These are phyloP conservation scores for Grosmannia huntii DNA, from an alignment of 2,329 filamentous ascomycete species.

Conservation along the genomic window DNA sequence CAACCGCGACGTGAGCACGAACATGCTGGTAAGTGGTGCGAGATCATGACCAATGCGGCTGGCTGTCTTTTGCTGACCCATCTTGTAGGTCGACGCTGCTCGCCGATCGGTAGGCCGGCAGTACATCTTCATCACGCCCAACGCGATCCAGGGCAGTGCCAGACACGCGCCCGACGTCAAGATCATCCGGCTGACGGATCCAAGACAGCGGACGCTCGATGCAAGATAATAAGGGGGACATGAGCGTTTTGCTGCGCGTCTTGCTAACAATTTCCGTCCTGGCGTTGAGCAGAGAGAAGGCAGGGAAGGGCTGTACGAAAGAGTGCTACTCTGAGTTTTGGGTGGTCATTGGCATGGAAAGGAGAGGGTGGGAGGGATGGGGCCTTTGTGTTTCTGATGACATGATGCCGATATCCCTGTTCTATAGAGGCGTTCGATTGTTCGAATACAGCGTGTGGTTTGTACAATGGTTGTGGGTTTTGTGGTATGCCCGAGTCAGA, in stretches of 20 bases:
- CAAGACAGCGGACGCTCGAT: slow-evolving; percentile 39
- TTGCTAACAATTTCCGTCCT: no score
- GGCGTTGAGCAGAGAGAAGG: neutral
- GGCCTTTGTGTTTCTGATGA: neutral
- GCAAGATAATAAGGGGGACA: neutral
- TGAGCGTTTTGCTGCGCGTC: neutral
- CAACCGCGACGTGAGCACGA: slow-evolving; percentile 84
- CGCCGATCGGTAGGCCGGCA: slow-evolving; percentile 79
- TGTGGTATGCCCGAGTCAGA: slow-evolving; percentile 31
- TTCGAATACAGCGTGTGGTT: neutral
- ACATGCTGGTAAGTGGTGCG: slow-evolving; percentile 65
- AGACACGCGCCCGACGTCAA: slow-evolving; percentile 57
- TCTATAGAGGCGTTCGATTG: neutral
- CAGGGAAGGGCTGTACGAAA: neutral
- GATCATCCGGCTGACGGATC: slow-evolving; percentile 58
- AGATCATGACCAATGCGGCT: neutral
- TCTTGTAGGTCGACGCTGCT: slow-evolving; percentile 60
- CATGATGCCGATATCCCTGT: neutral
- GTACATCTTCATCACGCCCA: slow-evolving; percentile 93
- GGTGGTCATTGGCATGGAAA: neutral
- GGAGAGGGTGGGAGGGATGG: no score
- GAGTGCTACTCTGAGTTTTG: neutral
- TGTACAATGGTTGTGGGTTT: neutral
- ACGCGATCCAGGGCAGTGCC: slow-evolving; percentile 55
- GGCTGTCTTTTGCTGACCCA: slow-evolving; percentile 10